A percentile compares a stretch with the other conserved stretches of the same genome.
Conservation (phyloP, 31 red algal species). For the Endocladia muricata region DNA sequence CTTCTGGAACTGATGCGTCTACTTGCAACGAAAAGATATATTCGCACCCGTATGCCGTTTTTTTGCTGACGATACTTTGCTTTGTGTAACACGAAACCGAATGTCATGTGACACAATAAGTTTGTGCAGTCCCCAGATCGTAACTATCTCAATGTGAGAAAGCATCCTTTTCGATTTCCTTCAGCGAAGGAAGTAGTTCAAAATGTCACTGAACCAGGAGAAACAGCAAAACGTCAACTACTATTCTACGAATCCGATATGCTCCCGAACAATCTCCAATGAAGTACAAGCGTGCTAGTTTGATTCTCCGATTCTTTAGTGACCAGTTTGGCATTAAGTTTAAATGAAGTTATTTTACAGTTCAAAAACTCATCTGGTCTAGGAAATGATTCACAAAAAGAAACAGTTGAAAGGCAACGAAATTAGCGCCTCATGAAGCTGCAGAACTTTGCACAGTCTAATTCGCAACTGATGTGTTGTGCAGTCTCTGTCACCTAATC, state of each 20-base stretch:
- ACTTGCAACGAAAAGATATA: no score
- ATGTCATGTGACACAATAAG: neutral
- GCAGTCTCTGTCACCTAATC: no score
- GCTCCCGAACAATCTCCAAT: conserved; percentile 68
- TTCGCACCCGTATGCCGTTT: no score
- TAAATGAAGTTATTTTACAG: neutral
- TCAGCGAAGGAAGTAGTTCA: conserved; percentile 79
- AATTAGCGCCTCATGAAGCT: no score
- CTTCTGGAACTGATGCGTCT: neutral
- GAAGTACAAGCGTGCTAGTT: no score
- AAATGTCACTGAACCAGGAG: conserved; percentile 87
- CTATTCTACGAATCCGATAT: conserved; percentile 66
- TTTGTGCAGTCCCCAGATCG: conserved; percentile 68
- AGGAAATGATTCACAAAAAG: no score
- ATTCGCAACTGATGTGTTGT: no score
- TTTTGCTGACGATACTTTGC: neutral
- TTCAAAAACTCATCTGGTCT: neutral
- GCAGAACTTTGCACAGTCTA: no score
- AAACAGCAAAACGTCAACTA: conserved; percentile 80
- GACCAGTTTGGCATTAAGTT: no score
- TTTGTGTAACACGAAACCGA: neutral
- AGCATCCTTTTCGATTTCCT: conserved; percentile 89
- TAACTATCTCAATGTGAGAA: conserved; percentile 71
- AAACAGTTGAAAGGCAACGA: no score
- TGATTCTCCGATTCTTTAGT: no score